Percentiles rank a stretch among this genome's conserved stretches.
Conservation (phyloP, 306 rosid genomes). For the Citrullus mucosospermus region DNA sequence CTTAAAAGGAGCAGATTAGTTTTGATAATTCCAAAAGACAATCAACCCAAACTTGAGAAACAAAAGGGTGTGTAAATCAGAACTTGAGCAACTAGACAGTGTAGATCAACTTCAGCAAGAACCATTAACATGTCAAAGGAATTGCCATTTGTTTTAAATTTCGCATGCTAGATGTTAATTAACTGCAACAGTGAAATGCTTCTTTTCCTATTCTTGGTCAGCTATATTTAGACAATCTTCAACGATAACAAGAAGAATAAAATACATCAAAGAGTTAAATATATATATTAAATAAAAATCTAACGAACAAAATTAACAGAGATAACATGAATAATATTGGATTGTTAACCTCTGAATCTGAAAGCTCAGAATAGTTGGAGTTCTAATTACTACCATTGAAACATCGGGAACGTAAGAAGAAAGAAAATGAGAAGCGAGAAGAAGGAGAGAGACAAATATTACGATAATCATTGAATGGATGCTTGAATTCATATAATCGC, state of each 20-base stretch:
- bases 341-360: not conserved
- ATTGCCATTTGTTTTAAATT: not conserved
- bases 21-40: not conserved
- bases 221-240: not conserved
- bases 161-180: not conserved
- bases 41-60: not conserved
- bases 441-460: conserved; percentile 17
- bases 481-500: conserved; percentile 31
- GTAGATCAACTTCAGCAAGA: not conserved
- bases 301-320: not conserved
- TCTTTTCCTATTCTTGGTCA: not conserved
- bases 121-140: not conserved
- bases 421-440: not conserved
- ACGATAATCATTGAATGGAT: conserved; percentile 47
- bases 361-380: not conserved
- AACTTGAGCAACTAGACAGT: not conserved
- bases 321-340: not conserved
- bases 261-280: not conserved
- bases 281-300: not conserved
- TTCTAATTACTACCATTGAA: not conserved
- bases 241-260: not conserved
- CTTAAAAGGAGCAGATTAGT: not conserved
- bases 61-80: not conserved
- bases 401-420: not conserved
- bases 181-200: not conserved